A percentile compares a stretch with the other conserved stretches of the same genome.
These are phyloP conservation scores for Amaranthus palmeri DNA, from an alignment of 148 eudicot genomes.

Conservation along the genomic window DNA sequence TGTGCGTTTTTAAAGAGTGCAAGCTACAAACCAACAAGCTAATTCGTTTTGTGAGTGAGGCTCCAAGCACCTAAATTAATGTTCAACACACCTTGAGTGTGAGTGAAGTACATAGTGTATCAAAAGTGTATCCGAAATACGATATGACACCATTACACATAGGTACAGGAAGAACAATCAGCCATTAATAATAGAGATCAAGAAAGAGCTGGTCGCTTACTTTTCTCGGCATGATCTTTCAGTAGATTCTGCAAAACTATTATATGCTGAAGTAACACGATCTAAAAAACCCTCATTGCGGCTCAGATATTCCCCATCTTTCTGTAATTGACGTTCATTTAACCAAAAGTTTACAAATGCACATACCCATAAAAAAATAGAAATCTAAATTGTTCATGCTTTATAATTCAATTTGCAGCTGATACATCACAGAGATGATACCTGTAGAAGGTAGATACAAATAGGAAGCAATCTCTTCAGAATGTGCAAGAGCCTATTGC, in stretches of 20 bases:
- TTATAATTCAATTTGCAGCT: neutral
- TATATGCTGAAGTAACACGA: slow-evolving; percentile 80
- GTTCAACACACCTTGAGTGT: no score
- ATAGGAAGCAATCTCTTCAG: slow-evolving; percentile 89
- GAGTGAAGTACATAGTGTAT: no score
- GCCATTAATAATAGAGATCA: neutral
- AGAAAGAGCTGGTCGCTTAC: slow-evolving; percentile 29
- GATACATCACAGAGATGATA: slow-evolving; percentile 22
- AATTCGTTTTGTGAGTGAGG: no score
- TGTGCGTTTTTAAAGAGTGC: no score
- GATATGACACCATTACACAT: neutral
- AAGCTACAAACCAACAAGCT: no score
- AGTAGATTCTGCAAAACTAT: slow-evolving; percentile 87
- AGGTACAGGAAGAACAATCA: neutral
- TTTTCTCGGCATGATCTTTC: slow-evolving; percentile 82
- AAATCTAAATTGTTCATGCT: neutral
- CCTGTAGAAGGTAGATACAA: slow-evolving; percentile 90
- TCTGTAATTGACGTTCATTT: slow-evolving; percentile 42
- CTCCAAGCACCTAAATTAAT: no score
- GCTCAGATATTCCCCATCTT: slow-evolving; percentile 88
- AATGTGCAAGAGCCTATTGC: slow-evolving; percentile 81
- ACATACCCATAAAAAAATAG: neutral
- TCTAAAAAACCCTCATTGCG: slow-evolving; percentile 76
- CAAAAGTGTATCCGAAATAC: neutral
- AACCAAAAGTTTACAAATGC: neutral